Evolutionary conservation across 2,329 filamentous ascomycete genomes (phyloP), one percentile per base, ranked within the genome.

Genomic region (Zasmidium cellare): DNA sequence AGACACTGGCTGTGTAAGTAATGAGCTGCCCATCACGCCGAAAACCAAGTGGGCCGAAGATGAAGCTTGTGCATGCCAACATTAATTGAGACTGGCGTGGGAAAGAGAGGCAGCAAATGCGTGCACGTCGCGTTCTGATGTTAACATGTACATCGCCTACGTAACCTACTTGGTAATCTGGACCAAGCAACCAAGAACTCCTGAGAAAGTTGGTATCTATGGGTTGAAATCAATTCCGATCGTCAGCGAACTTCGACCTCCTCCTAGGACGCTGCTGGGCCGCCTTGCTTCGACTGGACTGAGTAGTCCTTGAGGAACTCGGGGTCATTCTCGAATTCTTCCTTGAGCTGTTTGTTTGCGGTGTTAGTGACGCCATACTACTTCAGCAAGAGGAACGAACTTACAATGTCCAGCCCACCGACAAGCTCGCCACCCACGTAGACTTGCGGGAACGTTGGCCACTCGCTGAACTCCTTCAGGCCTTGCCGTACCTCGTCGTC

Each of bases 401-500:
- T 82, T 80, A 97, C 93, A 77, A 99, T 99, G 75, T 99, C 94
- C 67, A 99, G 78, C 1, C 94, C 94, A 58, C 94, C 93, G 20
- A 97, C 88, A 51, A 99, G 80, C 74, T 97, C 92, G 14, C 94
- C 93, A 59, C 88, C 85, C 12, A 96, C 86, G 87, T 93, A 99
- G 62, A 99, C 79, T 76, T 99, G 94, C 19, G 94, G 94, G 76
- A 91, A 99, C 0, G 94, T 99, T 9, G 94, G 94, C 94, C 94
- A 99, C 62, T 97, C 94, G n/a, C 92, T 92, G 74, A 87, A 97
- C 77, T 94, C 91, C 82, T 99, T 99, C 71, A 99, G 78, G 0
- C 94, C 94, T 78, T 97, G 93, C 60, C 94, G 84, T 49, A 99
- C 94, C 75, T 97, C 93, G 70, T 99, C 93, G 73, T 99, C 94